Base-by-base conservation (phyloP, 2,329 filamentous ascomycete genomes). In the Emydomyces testavorans region DNA sequence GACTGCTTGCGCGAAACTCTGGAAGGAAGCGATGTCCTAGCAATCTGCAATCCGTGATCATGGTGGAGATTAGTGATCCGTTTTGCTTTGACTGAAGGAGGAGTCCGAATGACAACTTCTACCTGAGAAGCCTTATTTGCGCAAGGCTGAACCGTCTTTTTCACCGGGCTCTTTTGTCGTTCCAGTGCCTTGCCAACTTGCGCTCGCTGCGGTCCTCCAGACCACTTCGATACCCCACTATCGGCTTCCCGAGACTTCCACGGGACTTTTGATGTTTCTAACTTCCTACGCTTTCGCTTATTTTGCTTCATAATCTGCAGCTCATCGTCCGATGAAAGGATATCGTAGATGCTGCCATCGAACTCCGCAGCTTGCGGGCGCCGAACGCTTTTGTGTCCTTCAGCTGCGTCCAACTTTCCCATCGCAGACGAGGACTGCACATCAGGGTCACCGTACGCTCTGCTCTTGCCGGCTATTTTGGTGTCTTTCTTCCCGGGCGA, bases 311-410 rank as follows among this genome's bases (percentile, higher is more conserved):
- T 23, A 28, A n/a, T 34, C n/a, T 35, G 48, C 8, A 39, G 43
- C 37, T 61, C 59, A 7, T 62, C 60, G 20, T 56, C 56, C 11
- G 61, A 61, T 5, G 59, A 60, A 8, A 54, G 54, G 18, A 60
- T 39, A 31, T 62, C 59, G 42, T 55, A 62, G 21, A 61, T 52
- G 26, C 48, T 45, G 38, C 26, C 36, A 26, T 46, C 44, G 21
- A 26, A 43, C 36, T 44, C 45, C 35, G 15, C 5, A 4, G 37
- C n/a, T 8, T 21, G 16, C 10, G 38, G 23, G 2, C 32, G 37
- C 29, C 20, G 15, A 16, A 16, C 4, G 10, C n/a, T 35, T 35
- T n/a, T 24, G 11, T n/a, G 13, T 6, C n/a, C 13, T 24, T 24
- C 24, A 13, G 28, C 7, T 18, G 20, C 16, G 21, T 36, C 32